Evolutionary conservation across 2,329 filamentous ascomycete species (phyloP), one percentile per base, ranked within the genome.

Genomic region (Ceratocystis variospora): DNA sequence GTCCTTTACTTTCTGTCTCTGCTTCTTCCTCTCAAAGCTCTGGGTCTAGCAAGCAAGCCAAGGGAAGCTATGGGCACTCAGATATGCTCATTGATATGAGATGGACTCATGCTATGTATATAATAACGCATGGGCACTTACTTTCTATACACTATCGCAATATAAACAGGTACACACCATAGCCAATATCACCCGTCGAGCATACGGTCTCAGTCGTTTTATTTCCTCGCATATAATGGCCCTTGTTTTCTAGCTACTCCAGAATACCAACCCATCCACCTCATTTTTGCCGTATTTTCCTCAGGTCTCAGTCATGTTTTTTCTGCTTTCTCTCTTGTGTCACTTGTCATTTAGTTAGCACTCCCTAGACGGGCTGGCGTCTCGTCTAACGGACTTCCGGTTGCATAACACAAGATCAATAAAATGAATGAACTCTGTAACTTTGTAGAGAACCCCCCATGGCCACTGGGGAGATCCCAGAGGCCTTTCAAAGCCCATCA

Each of bases 321-420:
- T 33, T 33, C 17, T n/a, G 7, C 10, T n/a, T n/a, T 31, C 19
- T 19, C 50, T 57, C 28, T 33, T 57, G 53, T 57, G 53, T 57
- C 53, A 57, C 53, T 57, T 12, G 22, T 12, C 17, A 7, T 17
- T 57, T 12, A 41, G 37, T 10, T 41, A 41, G 37, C 37, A 41
- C 37, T 41, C 12, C 37, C 37, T 41, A 41, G 37, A 41, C 10
- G 37, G 53, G 53, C 53, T 33, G 28, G 53, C 25, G 28, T 28
- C 48, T 28, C 50, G 53, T 57, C 53, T 57, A 57, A 57, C 53
- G 53, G 53, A 57, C 53, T 31, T 57, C 53, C 53, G 53, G 53
- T 17, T 57, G 53, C 53, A 57, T 57, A 17, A 17, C 53, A 19
- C 28, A 53, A 10, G 46, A 15, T 19, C 46, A 48, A 48, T 22